Evolutionary conservation across 1,284 basidiomycete genomes (phyloP).

Genomic region (Naganishia albida): DNA sequence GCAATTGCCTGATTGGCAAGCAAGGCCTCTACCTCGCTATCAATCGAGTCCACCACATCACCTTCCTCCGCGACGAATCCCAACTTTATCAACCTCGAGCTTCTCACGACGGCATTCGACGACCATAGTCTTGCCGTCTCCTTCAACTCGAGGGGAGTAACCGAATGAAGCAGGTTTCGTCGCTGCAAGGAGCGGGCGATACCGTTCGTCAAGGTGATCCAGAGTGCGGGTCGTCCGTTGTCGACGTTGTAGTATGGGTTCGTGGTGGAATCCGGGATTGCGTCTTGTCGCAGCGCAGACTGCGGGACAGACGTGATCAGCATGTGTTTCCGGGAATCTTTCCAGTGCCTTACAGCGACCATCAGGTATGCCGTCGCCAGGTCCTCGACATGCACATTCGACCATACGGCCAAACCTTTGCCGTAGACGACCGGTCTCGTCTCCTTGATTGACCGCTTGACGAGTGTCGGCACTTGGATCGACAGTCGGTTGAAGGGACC

Average conservation of each 20-base stretch:
- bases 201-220: neutral
- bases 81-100: neutral
- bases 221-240: neutral
- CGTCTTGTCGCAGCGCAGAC: neutral
- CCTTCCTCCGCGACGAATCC: neutral
- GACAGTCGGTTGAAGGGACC: neutral
- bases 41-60: conserved; percentile 1
- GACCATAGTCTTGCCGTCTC: conserved; percentile 6
- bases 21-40: neutral
- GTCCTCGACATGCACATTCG: neutral
- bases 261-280: neutral
- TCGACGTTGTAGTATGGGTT: conserved; percentile 11
- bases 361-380: conserved; percentile 4
- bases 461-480: neutral
- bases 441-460: neutral
- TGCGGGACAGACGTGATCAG: neutral
- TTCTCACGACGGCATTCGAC: conserved; percentile 1
- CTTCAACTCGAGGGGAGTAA: neutral
- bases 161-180: neutral
- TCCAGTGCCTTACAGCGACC: neutral
- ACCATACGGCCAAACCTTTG: conserved; percentile 1
- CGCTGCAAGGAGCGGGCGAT: neutral
- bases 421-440: neutral
- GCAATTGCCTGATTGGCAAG: too few species aligned
- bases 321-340: neutral